phyloP scores from a whole-genome alignment of 306 rosid species.

The Parietaria judaica region DNA sequence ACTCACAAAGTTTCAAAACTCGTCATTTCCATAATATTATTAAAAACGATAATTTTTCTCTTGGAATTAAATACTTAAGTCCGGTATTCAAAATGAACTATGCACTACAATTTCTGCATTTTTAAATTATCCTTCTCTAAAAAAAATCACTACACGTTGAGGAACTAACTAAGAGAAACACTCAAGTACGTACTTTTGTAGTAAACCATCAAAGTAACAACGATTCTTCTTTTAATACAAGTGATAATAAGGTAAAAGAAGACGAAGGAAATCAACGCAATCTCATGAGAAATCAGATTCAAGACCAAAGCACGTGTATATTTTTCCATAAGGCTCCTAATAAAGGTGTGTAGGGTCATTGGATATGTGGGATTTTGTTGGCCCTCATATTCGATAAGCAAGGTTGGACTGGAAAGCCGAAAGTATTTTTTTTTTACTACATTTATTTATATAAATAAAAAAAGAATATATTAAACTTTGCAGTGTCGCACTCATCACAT shows the following conservation, averaged over 20 bases:
- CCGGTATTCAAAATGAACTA: neutral
- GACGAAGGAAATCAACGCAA: conserved; percentile 3
- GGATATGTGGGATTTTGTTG: neutral
- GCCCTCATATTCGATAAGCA: neutral
- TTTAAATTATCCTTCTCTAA: neutral
- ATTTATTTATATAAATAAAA: too few species aligned
- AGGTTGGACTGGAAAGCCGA: neutral
- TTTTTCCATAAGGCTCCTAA: conserved; percentile 10
- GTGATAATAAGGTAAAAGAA: neutral
- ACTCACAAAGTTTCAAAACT: too few species aligned
- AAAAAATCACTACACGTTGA: too few species aligned
- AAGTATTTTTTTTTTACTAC: neutral
- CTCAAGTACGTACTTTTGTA: too few species aligned
- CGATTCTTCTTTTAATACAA: too few species aligned
- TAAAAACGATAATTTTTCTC: too few species aligned
- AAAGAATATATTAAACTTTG: too few species aligned
- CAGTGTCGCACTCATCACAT: too few species aligned
- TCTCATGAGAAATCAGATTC: neutral
- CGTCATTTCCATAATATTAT: too few species aligned
- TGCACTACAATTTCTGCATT: neutral
- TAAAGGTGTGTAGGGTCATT: conserved; percentile 22
- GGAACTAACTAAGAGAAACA: too few species aligned
- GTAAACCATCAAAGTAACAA: too few species aligned
- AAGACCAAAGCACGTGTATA: conserved; percentile 25
- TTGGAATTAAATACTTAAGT: neutral